Evolutionary conservation across 139 green algal genomes (phyloP), one percentile per base, ranked within the genome.

Genomic region (Edaphochlamys debaryana): DNA sequence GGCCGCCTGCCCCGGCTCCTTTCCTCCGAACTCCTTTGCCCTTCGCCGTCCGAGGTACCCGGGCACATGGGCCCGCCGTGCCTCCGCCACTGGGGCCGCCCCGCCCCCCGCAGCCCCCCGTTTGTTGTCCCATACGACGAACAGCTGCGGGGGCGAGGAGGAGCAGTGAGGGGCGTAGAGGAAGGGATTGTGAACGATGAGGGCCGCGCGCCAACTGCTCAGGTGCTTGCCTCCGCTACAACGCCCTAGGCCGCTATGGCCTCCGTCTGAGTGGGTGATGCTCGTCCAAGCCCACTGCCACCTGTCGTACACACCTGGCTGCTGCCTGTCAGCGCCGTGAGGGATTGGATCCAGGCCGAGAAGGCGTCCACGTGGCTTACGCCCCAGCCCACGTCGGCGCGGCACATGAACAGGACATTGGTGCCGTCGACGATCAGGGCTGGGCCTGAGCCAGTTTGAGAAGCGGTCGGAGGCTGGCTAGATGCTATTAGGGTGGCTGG

Each of bases 51-150:
- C 0, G 25, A 84, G 78, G 78, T 84, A 84, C 0, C 0, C 32
- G 0, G 78, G 48, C 42, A 56, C 48, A 20, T 41, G 34, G 8
- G 36, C 4, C 8, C 17, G 50, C 0, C 78, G 78, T 4, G 41
- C 41, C 2, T 73, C 77, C 19, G 36, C 9, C 22, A 73, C 42
- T 6, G 9, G 48, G 19, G 27, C 6, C 5, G 17, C 38, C 3
- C 3, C 27, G 77, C 45, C 22, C 27, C 40, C 23, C 30, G 27
- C 6, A 4, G 29, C 4, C 29, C 76, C 41, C 2, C 76, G 62
- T 45, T 84, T 84, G 67, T 77, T 77, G 52, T 84, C 78, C 37
- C 73, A 76, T 0, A 84, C 78, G 4, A 84, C 78, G n/a, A 67
- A 82, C 11, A 73, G n/a, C 45, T 82, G 32, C 60, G 30, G 29